phyloP scores from a whole-genome alignment of 495 filamentous ascomycete species.

The Neurospora pannonica region DNA sequence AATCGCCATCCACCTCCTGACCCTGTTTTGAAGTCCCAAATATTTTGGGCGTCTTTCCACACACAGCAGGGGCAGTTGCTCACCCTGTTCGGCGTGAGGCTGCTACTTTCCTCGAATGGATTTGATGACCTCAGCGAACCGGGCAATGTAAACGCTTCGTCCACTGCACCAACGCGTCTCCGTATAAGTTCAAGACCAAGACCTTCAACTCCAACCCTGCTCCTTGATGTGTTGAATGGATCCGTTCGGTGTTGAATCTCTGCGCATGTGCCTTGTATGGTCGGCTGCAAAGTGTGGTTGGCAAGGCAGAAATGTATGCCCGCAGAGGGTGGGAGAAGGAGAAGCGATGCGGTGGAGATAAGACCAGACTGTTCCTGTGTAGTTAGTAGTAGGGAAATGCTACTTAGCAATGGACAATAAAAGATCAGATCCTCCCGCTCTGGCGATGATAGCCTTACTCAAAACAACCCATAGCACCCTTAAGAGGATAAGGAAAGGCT shows the following conservation, averaged over 20 bases:
- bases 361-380: neutral
- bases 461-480: neutral
- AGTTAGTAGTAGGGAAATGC: neutral
- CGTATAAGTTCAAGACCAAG: neutral
- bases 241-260: neutral
- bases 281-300: neutral
- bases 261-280: neutral
- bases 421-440: neutral
- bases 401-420: neutral
- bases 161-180: neutral
- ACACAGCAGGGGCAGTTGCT: neutral
- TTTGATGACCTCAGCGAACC: neutral
- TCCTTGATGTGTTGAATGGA: neutral
- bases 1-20: neutral
- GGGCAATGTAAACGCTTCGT: neutral
- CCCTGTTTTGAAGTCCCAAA: neutral
- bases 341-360: neutral
- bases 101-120: neutral
- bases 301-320: neutral
- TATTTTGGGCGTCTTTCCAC: neutral
- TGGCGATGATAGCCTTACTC: neutral
- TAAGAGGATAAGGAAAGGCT: neutral
- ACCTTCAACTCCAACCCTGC: neutral
- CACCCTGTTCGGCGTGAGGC: neutral
- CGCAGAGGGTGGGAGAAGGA: neutral